A percentile compares a stretch with the other conserved stretches of the same genome.
Conservation (phyloP, 495 filamentous ascomycete species). For the Aspergillus affinis region DNA sequence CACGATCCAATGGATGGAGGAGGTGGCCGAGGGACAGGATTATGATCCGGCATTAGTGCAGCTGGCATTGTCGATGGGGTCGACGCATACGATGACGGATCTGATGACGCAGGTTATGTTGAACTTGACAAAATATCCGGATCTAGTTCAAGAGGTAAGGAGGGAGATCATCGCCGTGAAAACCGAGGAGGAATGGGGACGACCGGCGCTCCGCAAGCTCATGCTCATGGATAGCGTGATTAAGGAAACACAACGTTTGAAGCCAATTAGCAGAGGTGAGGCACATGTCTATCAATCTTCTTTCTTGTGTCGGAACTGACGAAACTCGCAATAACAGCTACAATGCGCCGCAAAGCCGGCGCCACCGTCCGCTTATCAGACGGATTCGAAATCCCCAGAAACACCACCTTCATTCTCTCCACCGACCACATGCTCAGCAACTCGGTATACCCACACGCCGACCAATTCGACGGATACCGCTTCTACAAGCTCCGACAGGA, state of each 20-base stretch:
- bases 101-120: not conserved
- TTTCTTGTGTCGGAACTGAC: too few species aligned
- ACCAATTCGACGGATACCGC: constrained; percentile 5
- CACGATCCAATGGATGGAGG: not conserved
- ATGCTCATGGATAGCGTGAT: not conserved
- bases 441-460: constrained; percentile 4
- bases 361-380: not conserved
- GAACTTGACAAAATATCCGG: not conserved
- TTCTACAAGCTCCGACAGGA: constrained; percentile 4
- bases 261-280: not conserved
- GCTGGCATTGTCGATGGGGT: not conserved
- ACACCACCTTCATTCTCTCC: not conserved
- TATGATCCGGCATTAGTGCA: not conserved
- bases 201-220: not conserved
- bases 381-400: not conserved
- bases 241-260: not conserved
- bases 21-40: not conserved
- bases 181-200: not conserved
- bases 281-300: too few species aligned
- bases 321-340: too few species aligned
- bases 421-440: constrained; percentile 6
- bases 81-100: not conserved
- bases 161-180: not conserved
- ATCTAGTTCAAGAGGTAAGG: not conserved
- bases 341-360: not conserved